These are phyloP conservation scores for Boechera retrofracta DNA, from an alignment of 345 rosid genomes.

Conservation along the genomic window DNA sequence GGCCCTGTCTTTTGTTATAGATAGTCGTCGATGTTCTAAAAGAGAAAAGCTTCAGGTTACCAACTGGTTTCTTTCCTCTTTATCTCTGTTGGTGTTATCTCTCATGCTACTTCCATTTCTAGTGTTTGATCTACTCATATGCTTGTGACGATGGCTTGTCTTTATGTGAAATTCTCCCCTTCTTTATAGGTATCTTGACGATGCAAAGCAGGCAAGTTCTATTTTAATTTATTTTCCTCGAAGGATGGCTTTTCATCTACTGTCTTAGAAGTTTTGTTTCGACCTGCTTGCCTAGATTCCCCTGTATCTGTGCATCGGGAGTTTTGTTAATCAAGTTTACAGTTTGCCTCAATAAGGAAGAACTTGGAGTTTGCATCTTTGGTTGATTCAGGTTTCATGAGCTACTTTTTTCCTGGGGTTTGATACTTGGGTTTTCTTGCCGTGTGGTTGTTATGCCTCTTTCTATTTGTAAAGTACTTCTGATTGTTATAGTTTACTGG, in stretches of 20 bases:
- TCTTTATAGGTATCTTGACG: background rate
- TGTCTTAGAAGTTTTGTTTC: background rate
- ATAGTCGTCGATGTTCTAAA: background rate
- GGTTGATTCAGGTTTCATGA: background rate
- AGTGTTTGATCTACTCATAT: background rate
- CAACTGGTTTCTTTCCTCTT: too few relatives aligned
- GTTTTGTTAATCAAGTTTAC: background rate
- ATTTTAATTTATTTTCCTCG: background rate
- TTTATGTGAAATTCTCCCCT: background rate
- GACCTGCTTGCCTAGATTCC: background rate
- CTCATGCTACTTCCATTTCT: background rate
- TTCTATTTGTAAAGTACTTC: background rate
- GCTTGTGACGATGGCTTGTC: background rate
- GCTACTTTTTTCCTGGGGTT: background rate
- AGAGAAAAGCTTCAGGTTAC: too few relatives aligned
- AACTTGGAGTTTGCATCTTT: background rate
- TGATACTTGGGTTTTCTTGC: background rate
- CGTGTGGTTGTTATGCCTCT: background rate
- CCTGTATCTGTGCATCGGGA: background rate
- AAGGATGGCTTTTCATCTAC: too few relatives aligned
- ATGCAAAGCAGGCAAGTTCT: background rate
- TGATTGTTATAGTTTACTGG: constrained; percentile 2
- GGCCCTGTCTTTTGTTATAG: background rate
- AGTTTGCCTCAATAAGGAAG: background rate
- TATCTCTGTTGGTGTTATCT: too few relatives aligned